Evolutionary conservation across 768 basidiomycete genomes (phyloP).

Genomic region (Amanita pallidorosea): DNA sequence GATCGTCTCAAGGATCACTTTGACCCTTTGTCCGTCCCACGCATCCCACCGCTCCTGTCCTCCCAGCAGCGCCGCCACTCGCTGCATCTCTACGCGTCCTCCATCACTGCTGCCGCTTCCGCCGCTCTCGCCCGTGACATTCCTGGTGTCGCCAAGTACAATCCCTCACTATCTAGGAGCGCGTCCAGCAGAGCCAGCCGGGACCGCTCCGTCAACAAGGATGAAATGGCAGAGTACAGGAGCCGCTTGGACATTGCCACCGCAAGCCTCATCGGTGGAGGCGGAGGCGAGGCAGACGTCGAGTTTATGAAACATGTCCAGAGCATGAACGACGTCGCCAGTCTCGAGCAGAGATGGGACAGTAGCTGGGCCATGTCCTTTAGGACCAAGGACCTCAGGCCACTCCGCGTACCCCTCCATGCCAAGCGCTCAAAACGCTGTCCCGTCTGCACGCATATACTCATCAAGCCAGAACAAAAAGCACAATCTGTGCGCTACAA

Average conservation of each 20-base stretch:
- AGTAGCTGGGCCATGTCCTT: constrained; percentile 68
- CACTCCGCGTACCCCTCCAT: constrained; percentile 83
- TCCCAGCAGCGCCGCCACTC: constrained; percentile 45
- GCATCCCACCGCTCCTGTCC: constrained; percentile 42
- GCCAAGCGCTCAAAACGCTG: constrained; percentile 96
- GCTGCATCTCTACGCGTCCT: constrained; percentile 67
- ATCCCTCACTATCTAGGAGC: constrained; percentile 38
- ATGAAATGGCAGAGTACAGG: constrained; percentile 71
- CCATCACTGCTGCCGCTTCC: constrained; percentile 83
- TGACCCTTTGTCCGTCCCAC: constrained; percentile 89
- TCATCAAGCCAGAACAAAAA: constrained; percentile 98
- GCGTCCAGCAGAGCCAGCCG: constrained; percentile 33
- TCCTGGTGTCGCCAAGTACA: constrained; percentile 72
- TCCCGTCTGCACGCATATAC: constrained; percentile 86
- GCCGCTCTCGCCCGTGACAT: constrained; percentile 84
- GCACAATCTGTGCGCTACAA: constrained; percentile 91
- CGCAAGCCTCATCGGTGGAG: constrained; percentile 40
- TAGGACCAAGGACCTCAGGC: constrained; percentile 70
- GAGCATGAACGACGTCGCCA: constrained; percentile 49
- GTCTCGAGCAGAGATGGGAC: constrained; percentile 71
- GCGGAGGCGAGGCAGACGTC: constrained; percentile 58
- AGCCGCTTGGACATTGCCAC: constrained; percentile 57
- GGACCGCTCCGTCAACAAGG: constrained; percentile 58
- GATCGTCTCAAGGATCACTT: constrained; percentile 95
- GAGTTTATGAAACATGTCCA: constrained; percentile 62